These are phyloP conservation scores for Wallacemonas sp. DNA, from an alignment of 208 protist species.

Conservation along the genomic window DNA sequence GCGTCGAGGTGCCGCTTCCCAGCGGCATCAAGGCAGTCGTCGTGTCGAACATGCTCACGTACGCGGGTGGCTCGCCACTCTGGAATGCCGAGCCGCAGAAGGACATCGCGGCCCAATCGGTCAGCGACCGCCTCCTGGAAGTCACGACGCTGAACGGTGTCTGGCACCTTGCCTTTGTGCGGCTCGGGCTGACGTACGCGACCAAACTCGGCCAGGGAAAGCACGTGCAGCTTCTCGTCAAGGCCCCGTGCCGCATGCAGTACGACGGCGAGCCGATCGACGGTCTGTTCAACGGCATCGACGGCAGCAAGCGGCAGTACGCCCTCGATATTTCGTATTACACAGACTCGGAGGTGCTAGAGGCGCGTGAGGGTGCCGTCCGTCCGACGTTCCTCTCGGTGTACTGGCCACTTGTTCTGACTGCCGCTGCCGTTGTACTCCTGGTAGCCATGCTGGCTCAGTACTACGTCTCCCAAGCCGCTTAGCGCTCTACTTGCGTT, in stretches of 20 bases:
- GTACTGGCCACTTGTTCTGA: constrained; percentile 10
- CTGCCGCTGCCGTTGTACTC: background rate
- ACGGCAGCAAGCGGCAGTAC: background rate
- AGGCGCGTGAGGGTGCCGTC: background rate
- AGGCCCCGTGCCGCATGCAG: constrained; percentile 32
- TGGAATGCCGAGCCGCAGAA: constrained; percentile 29
- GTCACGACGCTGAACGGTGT: constrained; percentile 50
- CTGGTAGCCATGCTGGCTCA: background rate
- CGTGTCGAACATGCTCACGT: constrained; percentile 57
- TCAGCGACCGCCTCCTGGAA: constrained; percentile 48
- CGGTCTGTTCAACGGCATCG: background rate
- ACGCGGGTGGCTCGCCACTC: constrained; percentile 52
- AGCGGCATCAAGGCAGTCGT: constrained; percentile 49
- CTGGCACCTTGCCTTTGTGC: constrained; percentile 54
- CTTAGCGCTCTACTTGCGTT: too few relatives aligned
- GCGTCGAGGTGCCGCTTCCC: constrained; percentile 26
- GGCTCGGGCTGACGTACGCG: constrained; percentile 43
- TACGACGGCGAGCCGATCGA: constrained; percentile 57
- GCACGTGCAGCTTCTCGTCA: constrained; percentile 27
- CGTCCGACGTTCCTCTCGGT: background rate
- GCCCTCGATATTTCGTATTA: constrained; percentile 1
- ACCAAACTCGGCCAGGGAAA: constrained; percentile 51
- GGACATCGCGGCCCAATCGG: constrained; percentile 18
- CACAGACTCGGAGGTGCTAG: constrained; percentile 2
- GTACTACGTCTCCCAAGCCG: too few relatives aligned